phyloP scores from a whole-genome alignment of 768 basidiomycete genomes.

The Albatrellus ellisii region DNA sequence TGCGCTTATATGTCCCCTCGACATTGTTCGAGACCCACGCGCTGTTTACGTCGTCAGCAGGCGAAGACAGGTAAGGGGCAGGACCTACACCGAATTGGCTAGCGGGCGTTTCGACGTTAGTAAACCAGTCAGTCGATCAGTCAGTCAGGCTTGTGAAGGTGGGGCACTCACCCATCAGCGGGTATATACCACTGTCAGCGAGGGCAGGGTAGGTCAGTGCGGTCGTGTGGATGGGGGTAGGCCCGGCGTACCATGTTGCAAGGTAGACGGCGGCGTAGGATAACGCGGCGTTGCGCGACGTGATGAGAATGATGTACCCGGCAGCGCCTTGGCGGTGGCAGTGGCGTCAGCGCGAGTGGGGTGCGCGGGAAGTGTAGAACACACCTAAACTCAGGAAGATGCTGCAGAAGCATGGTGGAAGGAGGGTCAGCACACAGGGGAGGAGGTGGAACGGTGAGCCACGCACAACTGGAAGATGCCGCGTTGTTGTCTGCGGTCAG shows the following conservation, averaged over 20 bases:
- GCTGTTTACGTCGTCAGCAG: constrained; percentile 14
- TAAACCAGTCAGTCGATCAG: background rate
- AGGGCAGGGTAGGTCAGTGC: background rate
- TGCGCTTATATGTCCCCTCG: constrained; percentile 67
- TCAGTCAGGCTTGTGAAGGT: background rate
- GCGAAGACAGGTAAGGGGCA: background rate
- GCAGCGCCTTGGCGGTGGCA: constrained; percentile 27
- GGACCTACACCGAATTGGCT: constrained; percentile 47
- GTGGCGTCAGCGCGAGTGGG: background rate
- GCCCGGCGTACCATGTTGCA: constrained; percentile 42
- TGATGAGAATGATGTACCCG: constrained; percentile 61
- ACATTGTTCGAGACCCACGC: constrained; percentile 57
- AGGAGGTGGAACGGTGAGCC: background rate
- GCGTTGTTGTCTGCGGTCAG: constrained; percentile 47
- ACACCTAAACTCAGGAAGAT: constrained; percentile 16
- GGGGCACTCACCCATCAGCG: constrained; percentile 44
- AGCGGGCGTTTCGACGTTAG: constrained; percentile 1
- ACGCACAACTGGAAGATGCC: constrained; percentile 53
- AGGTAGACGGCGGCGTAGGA: constrained; percentile 65
- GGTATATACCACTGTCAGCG: constrained; percentile 51
- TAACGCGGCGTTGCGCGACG: constrained; percentile 44
- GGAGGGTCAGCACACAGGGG: background rate
- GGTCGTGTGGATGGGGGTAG: background rate
- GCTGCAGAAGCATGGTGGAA: constrained; percentile 10
- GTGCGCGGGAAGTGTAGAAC: background rate